phyloP scores from a whole-genome alignment of 805 yeast genomes.

The Sugiyamaella valdiviana region DNA sequence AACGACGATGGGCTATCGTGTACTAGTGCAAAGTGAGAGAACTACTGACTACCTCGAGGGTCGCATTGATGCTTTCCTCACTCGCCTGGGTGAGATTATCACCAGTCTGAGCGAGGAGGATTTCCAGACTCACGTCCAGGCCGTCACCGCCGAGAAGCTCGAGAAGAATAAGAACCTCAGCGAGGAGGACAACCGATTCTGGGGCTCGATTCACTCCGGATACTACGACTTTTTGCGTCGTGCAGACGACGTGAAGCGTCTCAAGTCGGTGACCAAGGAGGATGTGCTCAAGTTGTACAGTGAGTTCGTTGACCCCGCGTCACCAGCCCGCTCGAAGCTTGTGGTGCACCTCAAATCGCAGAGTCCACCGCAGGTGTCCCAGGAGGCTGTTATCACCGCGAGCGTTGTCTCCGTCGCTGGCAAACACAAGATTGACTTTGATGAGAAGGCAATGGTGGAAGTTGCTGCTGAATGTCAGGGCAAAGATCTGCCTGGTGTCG shows the following conservation, averaged over 20 bases:
- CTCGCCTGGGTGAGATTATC: constrained; percentile 40
- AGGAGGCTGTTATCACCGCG: constrained; percentile 8
- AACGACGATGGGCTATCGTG: constrained; percentile 64
- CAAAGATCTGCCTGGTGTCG: constrained; percentile 4
- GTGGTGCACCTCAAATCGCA: constrained; percentile 63
- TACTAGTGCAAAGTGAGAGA: constrained; percentile 80
- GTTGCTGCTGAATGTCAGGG: constrained; percentile 9
- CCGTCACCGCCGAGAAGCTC: constrained; percentile 57
- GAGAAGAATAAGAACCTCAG: constrained; percentile 70
- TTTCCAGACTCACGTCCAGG: constrained; percentile 60
- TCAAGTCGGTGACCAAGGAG: constrained; percentile 47
- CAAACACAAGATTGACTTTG: constrained; percentile 10
- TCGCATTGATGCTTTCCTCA: constrained; percentile 66
- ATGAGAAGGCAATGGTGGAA: constrained; percentile 11
- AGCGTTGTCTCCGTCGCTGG: constrained; percentile 14
- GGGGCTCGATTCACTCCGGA: constrained; percentile 66
- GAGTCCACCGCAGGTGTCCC: constrained; percentile 10
- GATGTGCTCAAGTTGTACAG: constrained; percentile 55
- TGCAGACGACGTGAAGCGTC: constrained; percentile 49
- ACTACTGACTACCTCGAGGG: constrained; percentile 65
- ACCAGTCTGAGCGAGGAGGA: constrained; percentile 53
- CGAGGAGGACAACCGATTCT: constrained; percentile 66
- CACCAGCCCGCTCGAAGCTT: constrained; percentile 38
- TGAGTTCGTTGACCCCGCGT: constrained; percentile 36
- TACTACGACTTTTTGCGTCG: constrained; percentile 66